Evolutionary conservation across 1,284 basidiomycete species (phyloP).

Genomic region (Hymenochaete sp.): DNA sequence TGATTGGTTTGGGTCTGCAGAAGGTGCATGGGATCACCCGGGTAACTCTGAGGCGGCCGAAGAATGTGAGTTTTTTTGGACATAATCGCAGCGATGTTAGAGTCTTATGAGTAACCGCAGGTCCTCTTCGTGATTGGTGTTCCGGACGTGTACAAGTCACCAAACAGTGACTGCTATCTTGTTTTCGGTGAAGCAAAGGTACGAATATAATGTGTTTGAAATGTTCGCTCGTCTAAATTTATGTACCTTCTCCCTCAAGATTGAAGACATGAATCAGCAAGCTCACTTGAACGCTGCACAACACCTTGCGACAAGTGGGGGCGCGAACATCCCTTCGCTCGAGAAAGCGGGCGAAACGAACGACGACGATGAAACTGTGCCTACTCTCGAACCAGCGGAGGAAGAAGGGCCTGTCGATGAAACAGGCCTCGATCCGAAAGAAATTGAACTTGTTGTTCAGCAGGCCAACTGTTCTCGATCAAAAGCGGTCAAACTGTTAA

Average conservation of each 20-base stretch:
- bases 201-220: conserved; percentile 13
- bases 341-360: conserved; percentile 44
- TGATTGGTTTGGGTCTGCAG: conserved; percentile 84
- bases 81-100: conserved; percentile 3
- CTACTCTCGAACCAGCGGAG: conserved; percentile 72
- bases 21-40: conserved; percentile 88
- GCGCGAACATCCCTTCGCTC: conserved; percentile 40
- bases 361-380: conserved; percentile 71
- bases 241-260: conserved; percentile 37
- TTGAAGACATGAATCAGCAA: conserved; percentile 86
- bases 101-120: conserved; percentile 30
- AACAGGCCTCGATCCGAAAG: conserved; percentile 84
- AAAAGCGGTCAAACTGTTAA: conserved; percentile 82
- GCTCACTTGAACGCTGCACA: conserved; percentile 81
- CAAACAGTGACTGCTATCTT: conserved; percentile 96
- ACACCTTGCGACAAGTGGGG: conserved; percentile 54
- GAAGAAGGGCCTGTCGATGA: conserved; percentile 74
- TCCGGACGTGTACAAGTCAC: conserved; percentile 97
- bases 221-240: not conserved
- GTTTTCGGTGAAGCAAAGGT: conserved; percentile 98
- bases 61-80: conserved; percentile 61
- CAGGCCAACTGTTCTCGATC: conserved; percentile 79
- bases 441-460: conserved; percentile 90
- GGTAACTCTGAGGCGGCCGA: conserved; percentile 89
- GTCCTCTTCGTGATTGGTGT: conserved; percentile 87